Base-by-base conservation (phyloP, 73 alveolate genomes). In the Paramecium octaurelia region DNA sequence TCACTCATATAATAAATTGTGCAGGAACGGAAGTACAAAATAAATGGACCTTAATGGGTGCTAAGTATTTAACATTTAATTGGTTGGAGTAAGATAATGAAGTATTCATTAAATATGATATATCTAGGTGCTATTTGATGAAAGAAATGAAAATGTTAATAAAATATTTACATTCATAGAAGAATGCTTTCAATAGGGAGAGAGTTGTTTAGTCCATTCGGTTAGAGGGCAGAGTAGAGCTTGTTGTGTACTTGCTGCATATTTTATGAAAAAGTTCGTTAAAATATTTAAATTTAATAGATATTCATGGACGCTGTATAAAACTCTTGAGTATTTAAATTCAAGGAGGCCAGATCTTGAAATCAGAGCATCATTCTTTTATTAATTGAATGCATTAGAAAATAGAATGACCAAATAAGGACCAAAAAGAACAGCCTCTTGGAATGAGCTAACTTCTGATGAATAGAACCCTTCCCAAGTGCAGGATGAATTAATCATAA, bases 121-220 rank as follows among this genome's bases (percentile, higher is more conserved):
- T 75, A 96, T 31, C 88, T 90, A 92, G 93, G 77, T 92, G 34
- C 44, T 98, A 44, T 95, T 98, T 43, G 99, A 98, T 75, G 92
- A 93, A 54, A 97, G 95, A 84, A 99, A 95, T 87, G 99, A 97
- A 89, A 95, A 94, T 18, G 96, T 98, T 34, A 97, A 96, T 92
- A 96, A 97, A 92, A 97, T 98, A 54, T 96, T 93, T 92, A 95
- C 88, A 70, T 98, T 98, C 92, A 97, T 98, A n/a, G 99, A 98
- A 86, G 99, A 97, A 92, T 95, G 99, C 54, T 92, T 95, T 54
- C 95, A 89, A 54, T 93, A 95, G 80, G 99, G 99, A n/a, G 99
- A 98, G 94, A 97, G 99, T 85, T 95, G 97, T 29, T 95, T 98
- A 57, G 99, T 98, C 38, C 99, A 98, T 94, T 97, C 99, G 50